phyloP scores from a whole-genome alignment of 1,284 basidiomycete species.

The Sporisorium graminicola region DNA sequence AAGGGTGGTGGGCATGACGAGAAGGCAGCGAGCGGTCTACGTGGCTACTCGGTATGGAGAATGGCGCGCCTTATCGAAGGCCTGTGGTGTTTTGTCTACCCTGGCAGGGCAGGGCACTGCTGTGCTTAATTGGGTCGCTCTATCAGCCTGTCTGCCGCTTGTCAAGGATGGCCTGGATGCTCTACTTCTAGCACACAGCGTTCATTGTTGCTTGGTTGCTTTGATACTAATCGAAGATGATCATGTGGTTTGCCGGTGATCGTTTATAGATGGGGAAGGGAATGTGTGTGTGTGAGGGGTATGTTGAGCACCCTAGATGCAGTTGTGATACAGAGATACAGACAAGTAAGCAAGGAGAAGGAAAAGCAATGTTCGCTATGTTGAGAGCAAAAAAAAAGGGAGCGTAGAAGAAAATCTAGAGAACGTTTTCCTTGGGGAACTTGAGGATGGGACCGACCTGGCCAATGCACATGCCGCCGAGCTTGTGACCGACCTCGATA shows the following conservation, averaged over 20 bases:
- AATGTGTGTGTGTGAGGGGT: constrained; percentile 32
- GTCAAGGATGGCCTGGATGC: too few relatives aligned
- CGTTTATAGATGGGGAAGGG: background rate
- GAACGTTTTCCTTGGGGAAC: constrained; percentile 65
- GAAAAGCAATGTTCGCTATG: constrained; percentile 27
- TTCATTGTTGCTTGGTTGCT: too few relatives aligned
- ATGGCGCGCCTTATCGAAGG: too few relatives aligned
- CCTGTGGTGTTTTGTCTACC: too few relatives aligned
- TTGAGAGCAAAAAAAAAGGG: constrained; percentile 26
- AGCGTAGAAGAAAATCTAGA: constrained; percentile 23
- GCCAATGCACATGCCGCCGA: constrained; percentile 88
- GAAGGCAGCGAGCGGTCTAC: too few relatives aligned
- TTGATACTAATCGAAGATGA: too few relatives aligned
- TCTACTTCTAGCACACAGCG: too few relatives aligned
- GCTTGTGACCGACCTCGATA: constrained; percentile 87
- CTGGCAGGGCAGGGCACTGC: too few relatives aligned
- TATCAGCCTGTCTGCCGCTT: too few relatives aligned
- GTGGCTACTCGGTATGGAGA: too few relatives aligned
- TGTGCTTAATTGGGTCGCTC: too few relatives aligned
- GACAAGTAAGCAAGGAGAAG: background rate
- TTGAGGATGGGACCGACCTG: constrained; percentile 75
- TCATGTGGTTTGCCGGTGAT: constrained; percentile 10
- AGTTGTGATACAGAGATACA: constrained; percentile 7
- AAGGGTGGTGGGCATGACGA: too few relatives aligned
- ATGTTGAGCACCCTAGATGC: constrained; percentile 54